Evolutionary conservation across 352 stramenopile species (phyloP), one percentile per base, ranked within the genome.

Genomic region (Elongisporangium anandrum): DNA sequence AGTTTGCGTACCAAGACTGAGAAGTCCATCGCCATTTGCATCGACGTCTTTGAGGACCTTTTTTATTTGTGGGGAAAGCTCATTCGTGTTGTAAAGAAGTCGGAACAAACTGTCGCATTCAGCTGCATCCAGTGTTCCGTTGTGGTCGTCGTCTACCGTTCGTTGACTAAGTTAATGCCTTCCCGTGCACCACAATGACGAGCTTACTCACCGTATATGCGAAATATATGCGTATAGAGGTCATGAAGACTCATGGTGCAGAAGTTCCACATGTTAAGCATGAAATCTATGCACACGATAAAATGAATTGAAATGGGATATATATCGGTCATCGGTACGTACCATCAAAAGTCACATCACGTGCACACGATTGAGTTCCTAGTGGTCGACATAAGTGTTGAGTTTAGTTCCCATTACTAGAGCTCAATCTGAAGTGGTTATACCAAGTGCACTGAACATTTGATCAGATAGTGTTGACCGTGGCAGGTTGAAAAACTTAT

Each of bases 201-300:
- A 34, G 17, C 5, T 8, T 12, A 45, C 61, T 21, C 56, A 78
- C 72, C 72, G 49, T 83, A 83, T n/a, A 87, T 67, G 45, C 60
- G 59, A 56, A 83, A 87, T 1, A 87, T 59, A 26, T 77, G 64
- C 0, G 55, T 64, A 34, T 73, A 65, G 21, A 87, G 58, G 23
- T 81, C 68, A 50, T 66, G 60, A 6, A 48, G 10, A 12, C 57
- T 61, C 77, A 87, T 87, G 3, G 75, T 83, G 41, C 77, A 85
- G 47, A 85, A 81, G 29, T 80, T 87, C 77, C 77, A 87, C 2
- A 81, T 64, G 52, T 85, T 85, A 23, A 81, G 38, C 13, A 87
- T 52, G 54, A 87, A 85, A 64, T 83, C 75, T 79, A 41, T 41
- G 49, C 3, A n/a, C 16, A 50, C 17, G 5, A n/a, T 23, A 17